phyloP scores from a whole-genome alignment of 805 yeast species.

The Ogataea allantospora region DNA sequence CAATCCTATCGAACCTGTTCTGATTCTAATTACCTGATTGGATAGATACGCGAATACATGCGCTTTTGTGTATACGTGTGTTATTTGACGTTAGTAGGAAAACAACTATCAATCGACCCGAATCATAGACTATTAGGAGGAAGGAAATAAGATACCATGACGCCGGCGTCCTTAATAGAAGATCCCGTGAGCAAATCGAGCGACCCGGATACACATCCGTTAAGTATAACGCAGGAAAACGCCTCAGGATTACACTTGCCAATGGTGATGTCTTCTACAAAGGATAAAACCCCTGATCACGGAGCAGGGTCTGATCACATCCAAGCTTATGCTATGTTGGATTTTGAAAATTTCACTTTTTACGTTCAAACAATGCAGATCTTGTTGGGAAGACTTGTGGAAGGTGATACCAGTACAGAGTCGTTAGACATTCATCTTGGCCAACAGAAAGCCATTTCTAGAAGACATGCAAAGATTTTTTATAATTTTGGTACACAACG shows the following conservation, averaged over 20 bases:
- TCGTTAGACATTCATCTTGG: constrained; percentile 92
- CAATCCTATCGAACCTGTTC: background rate
- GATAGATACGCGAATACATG: constrained; percentile 4
- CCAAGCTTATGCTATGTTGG: constrained; percentile 72
- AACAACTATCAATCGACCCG: background rate
- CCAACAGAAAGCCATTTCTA: constrained; percentile 85
- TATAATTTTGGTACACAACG: constrained; percentile 95
- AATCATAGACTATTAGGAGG: constrained; percentile 1
- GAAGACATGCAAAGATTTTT: constrained; percentile 93
- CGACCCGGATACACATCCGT: background rate
- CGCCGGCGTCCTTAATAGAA: constrained; percentile 6
- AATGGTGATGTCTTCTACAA: constrained; percentile 37
- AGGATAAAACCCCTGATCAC: constrained; percentile 8
- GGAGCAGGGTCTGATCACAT: constrained; percentile 34
- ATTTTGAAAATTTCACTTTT: constrained; percentile 89
- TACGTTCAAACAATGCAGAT: constrained; percentile 96
- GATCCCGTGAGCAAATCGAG: constrained; percentile 1
- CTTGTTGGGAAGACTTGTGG: constrained; percentile 84
- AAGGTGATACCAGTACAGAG: constrained; percentile 50
- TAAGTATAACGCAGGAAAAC: constrained; percentile 13
- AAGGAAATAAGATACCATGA: constrained; percentile 1
- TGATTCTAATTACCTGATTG: background rate
- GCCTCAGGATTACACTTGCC: constrained; percentile 18
- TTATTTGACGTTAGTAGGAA: background rate
- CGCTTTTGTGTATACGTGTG: constrained; percentile 9